Evolutionary conservation across 441 rosid genomes (phyloP).

Genomic region (Populus hybrid): DNA sequence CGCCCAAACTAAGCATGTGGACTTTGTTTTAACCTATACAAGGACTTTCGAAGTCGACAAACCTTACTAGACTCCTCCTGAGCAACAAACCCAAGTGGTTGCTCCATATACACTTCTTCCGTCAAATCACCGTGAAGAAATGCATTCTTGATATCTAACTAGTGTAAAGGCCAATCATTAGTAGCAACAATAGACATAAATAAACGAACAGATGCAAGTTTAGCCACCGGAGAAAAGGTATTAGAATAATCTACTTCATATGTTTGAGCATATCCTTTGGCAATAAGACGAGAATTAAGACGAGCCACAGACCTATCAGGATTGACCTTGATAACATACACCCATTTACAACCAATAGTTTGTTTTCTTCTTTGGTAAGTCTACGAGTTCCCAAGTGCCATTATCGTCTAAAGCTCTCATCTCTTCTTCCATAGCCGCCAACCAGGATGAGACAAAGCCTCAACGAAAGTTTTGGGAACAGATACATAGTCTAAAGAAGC

Average conservation of each 20-base stretch:
- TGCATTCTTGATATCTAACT: not conserved
- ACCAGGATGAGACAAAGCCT: not conserved
- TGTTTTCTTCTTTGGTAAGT: not conserved
- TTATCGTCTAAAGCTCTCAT: not conserved
- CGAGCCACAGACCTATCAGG: not conserved
- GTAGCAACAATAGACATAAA: too few species aligned
- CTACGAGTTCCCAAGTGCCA: not conserved
- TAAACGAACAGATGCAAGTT: too few species aligned
- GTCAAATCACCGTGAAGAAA: too few species aligned
- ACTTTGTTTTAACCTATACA: too few species aligned
- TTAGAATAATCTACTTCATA: conserved; percentile 3
- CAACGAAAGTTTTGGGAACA: not conserved
- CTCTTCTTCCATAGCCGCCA: not conserved
- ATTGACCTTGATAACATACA: not conserved
- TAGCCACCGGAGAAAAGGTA: not conserved
- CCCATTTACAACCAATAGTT: not conserved
- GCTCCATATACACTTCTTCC: too few species aligned
- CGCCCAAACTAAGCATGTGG: too few species aligned
- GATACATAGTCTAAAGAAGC: not conserved
- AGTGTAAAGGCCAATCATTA: too few species aligned
- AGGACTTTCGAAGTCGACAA: too few species aligned
- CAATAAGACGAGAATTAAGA: not conserved
- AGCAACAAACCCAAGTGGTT: too few species aligned
- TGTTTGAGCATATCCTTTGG: conserved; percentile 2
- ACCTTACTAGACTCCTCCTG: too few species aligned